phyloP scores from a whole-genome alignment of 192 early-diverging fungal species.

The Coemansia sp. region DNA sequence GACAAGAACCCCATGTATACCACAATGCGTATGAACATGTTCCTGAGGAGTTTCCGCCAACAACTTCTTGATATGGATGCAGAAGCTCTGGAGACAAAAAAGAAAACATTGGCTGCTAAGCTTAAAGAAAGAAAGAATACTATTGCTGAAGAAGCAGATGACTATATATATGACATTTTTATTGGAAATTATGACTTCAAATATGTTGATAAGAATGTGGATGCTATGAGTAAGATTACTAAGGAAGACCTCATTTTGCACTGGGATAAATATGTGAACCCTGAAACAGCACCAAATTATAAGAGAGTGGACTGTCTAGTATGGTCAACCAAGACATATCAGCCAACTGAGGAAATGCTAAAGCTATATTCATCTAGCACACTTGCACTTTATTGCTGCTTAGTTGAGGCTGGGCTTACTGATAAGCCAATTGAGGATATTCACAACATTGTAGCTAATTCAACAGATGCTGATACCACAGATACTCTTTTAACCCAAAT shows the following conservation, averaged over 20 bases:
- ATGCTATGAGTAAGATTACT: background rate
- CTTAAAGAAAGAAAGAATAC: background rate
- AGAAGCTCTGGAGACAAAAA: background rate
- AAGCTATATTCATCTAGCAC: background rate
- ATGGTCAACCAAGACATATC: background rate
- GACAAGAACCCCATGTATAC: background rate
- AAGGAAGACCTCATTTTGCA: background rate
- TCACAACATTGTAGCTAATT: no score
- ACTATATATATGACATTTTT: background rate
- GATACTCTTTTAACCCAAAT: no score
- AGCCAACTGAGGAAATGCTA: background rate
- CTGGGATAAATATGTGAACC: background rate
- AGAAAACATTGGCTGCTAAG: no score
- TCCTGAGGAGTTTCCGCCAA: background rate
- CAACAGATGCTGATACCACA: no score
- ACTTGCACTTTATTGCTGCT: background rate
- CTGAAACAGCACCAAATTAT: background rate
- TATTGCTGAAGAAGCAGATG: background rate
- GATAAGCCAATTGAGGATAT: no score
- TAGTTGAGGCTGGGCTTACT: no score
- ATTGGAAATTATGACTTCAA: background rate
- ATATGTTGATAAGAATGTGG: background rate
- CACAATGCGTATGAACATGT: background rate
- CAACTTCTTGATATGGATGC: background rate
- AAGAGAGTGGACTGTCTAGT: background rate